A percentile compares a stretch with the other conserved stretches of the same genome.
These are phyloP conservation scores for Penicillium concentricum DNA, from an alignment of 2,329 filamentous ascomycete genomes.

Conservation along the genomic window DNA sequence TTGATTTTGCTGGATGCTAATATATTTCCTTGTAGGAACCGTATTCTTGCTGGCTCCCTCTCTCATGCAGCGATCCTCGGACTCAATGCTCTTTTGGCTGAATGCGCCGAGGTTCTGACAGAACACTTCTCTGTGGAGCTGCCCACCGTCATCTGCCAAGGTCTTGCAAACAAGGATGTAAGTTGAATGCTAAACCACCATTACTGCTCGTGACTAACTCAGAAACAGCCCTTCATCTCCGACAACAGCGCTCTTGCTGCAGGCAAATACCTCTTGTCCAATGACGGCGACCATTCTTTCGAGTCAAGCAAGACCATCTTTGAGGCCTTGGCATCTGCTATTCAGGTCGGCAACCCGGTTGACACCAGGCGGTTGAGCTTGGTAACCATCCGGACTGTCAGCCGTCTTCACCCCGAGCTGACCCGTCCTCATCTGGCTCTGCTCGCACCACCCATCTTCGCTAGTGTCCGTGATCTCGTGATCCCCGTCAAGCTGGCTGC, in stretches of 20 bases:
- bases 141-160: slow-evolving; percentile 73
- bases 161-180: slow-evolving; percentile 74
- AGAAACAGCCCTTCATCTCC: slow-evolving; percentile 68
- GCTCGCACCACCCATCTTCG: slow-evolving; percentile 82
- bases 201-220: slow-evolving; percentile 16
- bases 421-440: slow-evolving; percentile 76
- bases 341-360: slow-evolving; percentile 72
- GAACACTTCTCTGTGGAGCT: slow-evolving; percentile 71
- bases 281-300: slow-evolving; percentile 59
- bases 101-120: slow-evolving; percentile 70
- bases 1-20: slow-evolving; percentile 23
- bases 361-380: slow-evolving; percentile 84
- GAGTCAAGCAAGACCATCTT: slow-evolving; percentile 79
- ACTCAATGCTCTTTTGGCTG: slow-evolving; percentile 82
- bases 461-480: slow-evolving; percentile 82
- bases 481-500: slow-evolving; percentile 95
- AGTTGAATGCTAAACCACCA: slow-evolving; percentile 37
- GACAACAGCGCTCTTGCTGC: slow-evolving; percentile 87
- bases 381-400: slow-evolving; percentile 82
- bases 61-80: slow-evolving; percentile 78
- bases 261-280: slow-evolving; percentile 80
- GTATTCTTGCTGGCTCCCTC: slow-evolving; percentile 75
- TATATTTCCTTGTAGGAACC: slow-evolving; percentile 58
- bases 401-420: slow-evolving; percentile 74
- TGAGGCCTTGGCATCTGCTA: slow-evolving; percentile 69